Conservation (phyloP, 371 early-diverging fungal genomes). For the Capniomyces stellatus region DNA sequence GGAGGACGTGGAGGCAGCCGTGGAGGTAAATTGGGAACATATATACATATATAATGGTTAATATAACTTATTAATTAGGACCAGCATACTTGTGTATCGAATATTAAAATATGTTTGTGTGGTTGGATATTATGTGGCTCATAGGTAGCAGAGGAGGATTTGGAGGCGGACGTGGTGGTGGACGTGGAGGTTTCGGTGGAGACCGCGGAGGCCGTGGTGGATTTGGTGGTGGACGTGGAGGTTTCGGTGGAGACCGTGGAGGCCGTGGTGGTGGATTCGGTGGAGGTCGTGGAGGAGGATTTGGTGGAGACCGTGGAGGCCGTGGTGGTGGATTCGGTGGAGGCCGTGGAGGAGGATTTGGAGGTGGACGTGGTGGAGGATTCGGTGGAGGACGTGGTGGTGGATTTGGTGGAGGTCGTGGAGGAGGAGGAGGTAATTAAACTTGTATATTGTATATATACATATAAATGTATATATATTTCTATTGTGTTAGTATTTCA, state of each 20-base stretch:
- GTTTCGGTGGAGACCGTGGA: background rate
- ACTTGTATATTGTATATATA: background rate
- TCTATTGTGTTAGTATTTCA: too few relatives aligned
- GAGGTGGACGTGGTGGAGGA: background rate
- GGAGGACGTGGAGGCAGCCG: slow-evolving; percentile 28
- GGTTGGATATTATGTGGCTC: too few relatives aligned
- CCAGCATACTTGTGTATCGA: too few relatives aligned
- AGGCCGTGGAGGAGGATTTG: slow-evolving; percentile 6
- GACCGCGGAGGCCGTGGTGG: too few relatives aligned
- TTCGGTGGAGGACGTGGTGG: slow-evolving; percentile 8
- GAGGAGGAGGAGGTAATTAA: slow-evolving; percentile 5
- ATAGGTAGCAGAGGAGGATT: slow-evolving; percentile 11
- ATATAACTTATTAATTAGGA: too few relatives aligned
- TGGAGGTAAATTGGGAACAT: too few relatives aligned
- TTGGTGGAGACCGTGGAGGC: slow-evolving; percentile 5
- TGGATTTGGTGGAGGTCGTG: slow-evolving; percentile 10
- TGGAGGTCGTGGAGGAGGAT: slow-evolving; percentile 11
- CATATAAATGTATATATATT: too few relatives aligned
- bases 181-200: background rate
- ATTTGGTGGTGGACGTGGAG: background rate
- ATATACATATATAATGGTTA: too few relatives aligned
- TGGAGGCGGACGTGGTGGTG: slow-evolving; percentile 5
- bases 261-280: slow-evolving; percentile 8
- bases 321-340: slow-evolving; percentile 10
- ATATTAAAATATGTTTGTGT: too few relatives aligned